Evolutionary conservation across 441 rosid species (phyloP).

Genomic region (Adansonia gregorii): DNA sequence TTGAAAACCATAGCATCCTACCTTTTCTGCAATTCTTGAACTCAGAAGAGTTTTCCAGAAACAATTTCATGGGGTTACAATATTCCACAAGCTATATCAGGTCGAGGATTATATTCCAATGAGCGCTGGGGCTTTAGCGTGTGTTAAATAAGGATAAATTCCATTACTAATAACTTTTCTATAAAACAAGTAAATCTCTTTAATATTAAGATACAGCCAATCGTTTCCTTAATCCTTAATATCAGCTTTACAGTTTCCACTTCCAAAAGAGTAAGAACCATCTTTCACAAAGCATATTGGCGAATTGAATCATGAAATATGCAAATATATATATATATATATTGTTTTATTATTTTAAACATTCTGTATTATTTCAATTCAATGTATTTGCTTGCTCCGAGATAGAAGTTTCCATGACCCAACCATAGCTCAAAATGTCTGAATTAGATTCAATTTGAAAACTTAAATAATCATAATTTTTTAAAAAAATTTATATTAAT

Average conservation of each 20-base stretch:
- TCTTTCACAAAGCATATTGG: no score
- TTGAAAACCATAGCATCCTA: no score
- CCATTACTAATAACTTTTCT: not conserved
- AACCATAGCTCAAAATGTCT: no score
- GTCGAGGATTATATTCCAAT: not conserved
- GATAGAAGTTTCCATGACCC: no score
- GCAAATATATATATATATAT: no score
- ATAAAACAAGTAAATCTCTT: constrained; percentile 2
- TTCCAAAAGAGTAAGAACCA: not conserved
- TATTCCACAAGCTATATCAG: not conserved
- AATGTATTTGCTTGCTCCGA: no score
- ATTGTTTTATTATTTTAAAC: no score
- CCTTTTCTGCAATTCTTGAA: not conserved
- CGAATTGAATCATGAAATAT: constrained; percentile 24
- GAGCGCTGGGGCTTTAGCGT: not conserved
- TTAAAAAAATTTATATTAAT: no score
- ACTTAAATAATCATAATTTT: no score
- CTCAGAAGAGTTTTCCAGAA: not conserved
- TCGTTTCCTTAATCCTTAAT: not conserved
- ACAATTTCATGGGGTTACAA: not conserved
- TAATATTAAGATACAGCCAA: not conserved
- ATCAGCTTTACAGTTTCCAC: not conserved
- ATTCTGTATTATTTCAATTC: no score
- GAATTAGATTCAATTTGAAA: no score
- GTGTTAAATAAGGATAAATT: not conserved